Base-by-base conservation (phyloP, 2,329 filamentous ascomycete species). In the Paecilomyces niveus region DNA sequence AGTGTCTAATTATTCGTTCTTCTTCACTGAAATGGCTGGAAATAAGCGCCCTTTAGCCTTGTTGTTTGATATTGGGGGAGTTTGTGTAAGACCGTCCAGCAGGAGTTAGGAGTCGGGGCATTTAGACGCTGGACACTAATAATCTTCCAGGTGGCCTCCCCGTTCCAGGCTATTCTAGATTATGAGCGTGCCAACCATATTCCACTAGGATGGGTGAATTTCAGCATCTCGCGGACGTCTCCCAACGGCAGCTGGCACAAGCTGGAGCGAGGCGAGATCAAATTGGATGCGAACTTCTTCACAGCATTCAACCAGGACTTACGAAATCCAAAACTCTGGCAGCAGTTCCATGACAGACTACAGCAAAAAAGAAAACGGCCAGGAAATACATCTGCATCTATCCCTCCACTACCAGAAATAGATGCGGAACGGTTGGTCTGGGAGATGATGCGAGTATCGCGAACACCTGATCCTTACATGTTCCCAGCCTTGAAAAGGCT, bases 11-110 rank as follows among this genome's bases (percentile, higher is more conserved):
- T 26, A 21, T 51, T 29, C 22, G 13, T 22, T 8, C 26, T n/a
- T 3, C 15, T 8, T 13, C 24, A n/a, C 29, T 9, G 53, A 33
- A 29, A 81, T 80, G 77, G 59, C 76, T 8, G 63, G 68, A 52
- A 70, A 69, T 49, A 79, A 76, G 58, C 79, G 66, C 57, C 89
- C 89, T 31, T 89, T 89, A 66, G 89, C 90, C 57, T 78, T 95
- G 32, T 80, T 99, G 22, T 97, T 97, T 73, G 94, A 99, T 75
- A 94, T 99, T 65, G 94, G 94, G 45, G 94, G 94, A 62, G 94
- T 99, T 66, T 95, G 91, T 81, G 93, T 96, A 88, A 81, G 90
- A 86, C 39, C 29, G 59, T 13, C 53, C 29, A 53, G 13, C 8
- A 15, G 21, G 39, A 45, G n/a, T 29, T 1, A 29, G 26, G 2